Percentiles rank a stretch among this genome's conserved stretches.
Conservation (phyloP, 2,329 filamentous ascomycete species). For the Clathrospora elynae region DNA sequence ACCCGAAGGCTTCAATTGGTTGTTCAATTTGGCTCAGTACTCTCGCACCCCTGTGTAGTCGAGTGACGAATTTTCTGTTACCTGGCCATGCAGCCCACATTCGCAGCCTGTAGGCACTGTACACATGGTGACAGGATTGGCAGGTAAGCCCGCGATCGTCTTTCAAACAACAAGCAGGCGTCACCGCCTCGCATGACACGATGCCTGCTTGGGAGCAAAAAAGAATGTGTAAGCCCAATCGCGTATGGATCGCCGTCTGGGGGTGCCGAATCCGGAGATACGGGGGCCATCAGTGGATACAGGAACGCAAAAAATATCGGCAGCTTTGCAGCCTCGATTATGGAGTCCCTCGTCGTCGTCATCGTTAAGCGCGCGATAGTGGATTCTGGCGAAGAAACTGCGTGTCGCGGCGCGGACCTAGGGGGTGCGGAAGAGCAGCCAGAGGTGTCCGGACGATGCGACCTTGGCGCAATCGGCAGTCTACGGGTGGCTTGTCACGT, state of each 20-base stretch:
- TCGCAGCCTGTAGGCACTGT: neutral
- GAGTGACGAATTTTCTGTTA: constrained; percentile 13
- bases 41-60: constrained; percentile 3
- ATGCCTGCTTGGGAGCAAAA: constrained; percentile 20
- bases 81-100: too few relatives aligned
- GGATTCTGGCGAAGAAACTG: too few relatives aligned
- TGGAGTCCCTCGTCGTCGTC: too few relatives aligned
- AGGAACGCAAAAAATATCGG: constrained; percentile 9
- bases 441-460: too few relatives aligned
- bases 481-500: neutral
- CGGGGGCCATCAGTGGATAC: constrained; percentile 9
- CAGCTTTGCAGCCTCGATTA: too few relatives aligned
- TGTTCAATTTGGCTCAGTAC: too few relatives aligned
- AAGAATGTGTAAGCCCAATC: constrained; percentile 11
- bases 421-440: too few relatives aligned
- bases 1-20: too few relatives aligned
- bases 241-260: constrained; percentile 29
- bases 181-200: constrained; percentile 8
- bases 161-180: too few relatives aligned
- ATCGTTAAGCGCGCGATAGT: too few relatives aligned
- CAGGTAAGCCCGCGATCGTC: constrained; percentile 7
- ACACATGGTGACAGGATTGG: constrained; percentile 1
- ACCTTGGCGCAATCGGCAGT: too few relatives aligned
- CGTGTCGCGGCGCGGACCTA: too few relatives aligned
- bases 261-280: constrained; percentile 23